phyloP scores from a whole-genome alignment of 805 yeast species.

The Wickerhamiella azymoides region DNA sequence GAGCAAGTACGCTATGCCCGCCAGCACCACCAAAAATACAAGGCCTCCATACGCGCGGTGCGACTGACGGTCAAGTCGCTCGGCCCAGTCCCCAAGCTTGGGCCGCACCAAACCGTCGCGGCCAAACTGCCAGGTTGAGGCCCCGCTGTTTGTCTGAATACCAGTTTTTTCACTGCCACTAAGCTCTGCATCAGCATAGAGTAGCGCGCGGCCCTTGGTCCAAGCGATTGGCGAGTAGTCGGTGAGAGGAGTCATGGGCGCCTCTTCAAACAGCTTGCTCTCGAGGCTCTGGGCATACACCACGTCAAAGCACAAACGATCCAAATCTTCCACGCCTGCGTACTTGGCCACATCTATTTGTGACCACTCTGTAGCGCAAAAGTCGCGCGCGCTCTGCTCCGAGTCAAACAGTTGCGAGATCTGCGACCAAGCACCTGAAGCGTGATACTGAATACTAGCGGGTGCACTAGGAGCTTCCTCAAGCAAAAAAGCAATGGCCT shows the following conservation, averaged over 20 bases:
- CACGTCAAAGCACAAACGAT: constrained; percentile 47
- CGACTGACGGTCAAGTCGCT: constrained; percentile 12
- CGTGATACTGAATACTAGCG: neutral
- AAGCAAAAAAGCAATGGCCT: constrained; percentile 21
- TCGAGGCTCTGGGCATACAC: constrained; percentile 44
- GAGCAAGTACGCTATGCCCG: constrained; percentile 25
- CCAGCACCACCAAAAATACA: constrained; percentile 24
- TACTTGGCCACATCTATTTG: constrained; percentile 16
- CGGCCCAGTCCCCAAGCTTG: constrained; percentile 11
- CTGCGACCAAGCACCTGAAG: neutral
- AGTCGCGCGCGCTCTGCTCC: neutral
- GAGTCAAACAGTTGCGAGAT: neutral
- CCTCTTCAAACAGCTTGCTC: constrained; percentile 25
- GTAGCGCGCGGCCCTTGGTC: constrained; percentile 47
- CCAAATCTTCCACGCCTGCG: constrained; percentile 20
- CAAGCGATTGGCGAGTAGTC: constrained; percentile 29
- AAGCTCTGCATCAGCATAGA: constrained; percentile 47
- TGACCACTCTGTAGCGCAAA: constrained; percentile 11
- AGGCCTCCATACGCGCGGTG: constrained; percentile 29
- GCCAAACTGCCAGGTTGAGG: constrained; percentile 12
- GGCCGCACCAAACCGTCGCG: constrained; percentile 9
- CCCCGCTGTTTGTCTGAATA: constrained; percentile 11
- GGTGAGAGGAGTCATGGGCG: constrained; percentile 45
- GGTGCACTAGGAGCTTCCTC: neutral
- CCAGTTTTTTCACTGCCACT: constrained; percentile 24